Percentiles rank a stretch among this genome's conserved stretches.
Conservation (phyloP, 106 monocot species). For the Allium cepa region DNA sequence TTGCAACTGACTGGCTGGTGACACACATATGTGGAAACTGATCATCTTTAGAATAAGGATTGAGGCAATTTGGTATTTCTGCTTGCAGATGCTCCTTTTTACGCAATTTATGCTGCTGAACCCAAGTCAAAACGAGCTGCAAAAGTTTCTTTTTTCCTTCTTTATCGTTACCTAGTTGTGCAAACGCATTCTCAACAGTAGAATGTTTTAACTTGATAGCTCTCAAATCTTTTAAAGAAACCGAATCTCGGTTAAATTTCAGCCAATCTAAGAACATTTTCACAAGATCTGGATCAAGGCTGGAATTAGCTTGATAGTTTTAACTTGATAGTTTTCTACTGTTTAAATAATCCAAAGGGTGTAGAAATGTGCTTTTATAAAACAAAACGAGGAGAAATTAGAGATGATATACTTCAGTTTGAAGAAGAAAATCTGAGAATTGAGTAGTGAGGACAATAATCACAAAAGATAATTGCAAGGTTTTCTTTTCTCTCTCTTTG, state of each 20-base stretch:
- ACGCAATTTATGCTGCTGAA: slow-evolving; percentile 75
- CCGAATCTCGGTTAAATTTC: slow-evolving; percentile 58
- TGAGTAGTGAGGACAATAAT: too few relatives aligned
- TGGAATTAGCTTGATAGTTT: too few relatives aligned
- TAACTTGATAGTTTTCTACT: too few relatives aligned
- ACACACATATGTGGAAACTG: not conserved
- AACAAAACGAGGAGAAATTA: too few relatives aligned
- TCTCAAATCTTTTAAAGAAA: slow-evolving; percentile 71
- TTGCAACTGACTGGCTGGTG: not conserved
- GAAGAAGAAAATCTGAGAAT: too few relatives aligned
- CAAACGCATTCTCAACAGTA: slow-evolving; percentile 59
- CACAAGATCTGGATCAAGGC: slow-evolving; percentile 24
- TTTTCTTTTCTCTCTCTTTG: too few relatives aligned
- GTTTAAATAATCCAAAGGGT: too few relatives aligned
- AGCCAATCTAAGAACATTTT: slow-evolving; percentile 83
- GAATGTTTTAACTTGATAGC: slow-evolving; percentile 55
- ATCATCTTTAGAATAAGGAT: not conserved
- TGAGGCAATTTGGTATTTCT: not conserved
- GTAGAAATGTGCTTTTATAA: too few relatives aligned
- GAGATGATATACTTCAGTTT: too few relatives aligned
- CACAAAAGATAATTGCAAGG: too few relatives aligned
- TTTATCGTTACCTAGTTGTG: slow-evolving; percentile 22
- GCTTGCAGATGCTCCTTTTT: slow-evolving; percentile 15
- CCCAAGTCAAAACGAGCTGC: slow-evolving; percentile 83
- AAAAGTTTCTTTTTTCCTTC: slow-evolving; percentile 47